These are phyloP conservation scores for Grifola frondosa DNA, from an alignment of 1,284 basidiomycete genomes.

Conservation along the genomic window DNA sequence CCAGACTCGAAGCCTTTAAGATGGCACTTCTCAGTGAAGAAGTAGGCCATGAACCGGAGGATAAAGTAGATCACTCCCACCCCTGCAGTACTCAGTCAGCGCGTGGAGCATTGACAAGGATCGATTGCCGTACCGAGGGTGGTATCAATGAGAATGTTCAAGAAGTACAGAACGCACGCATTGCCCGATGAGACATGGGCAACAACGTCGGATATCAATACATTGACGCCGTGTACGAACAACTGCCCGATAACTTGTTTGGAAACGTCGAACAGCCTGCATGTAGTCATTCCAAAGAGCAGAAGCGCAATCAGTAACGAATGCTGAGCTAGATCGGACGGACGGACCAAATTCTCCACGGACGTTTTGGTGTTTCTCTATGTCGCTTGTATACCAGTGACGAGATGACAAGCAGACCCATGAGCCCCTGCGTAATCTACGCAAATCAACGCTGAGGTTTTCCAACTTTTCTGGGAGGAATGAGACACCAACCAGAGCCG, in stretches of 20 bases:
- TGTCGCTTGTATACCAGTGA: conserved; percentile 90
- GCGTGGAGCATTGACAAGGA: conserved; percentile 1
- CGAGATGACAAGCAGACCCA: conserved; percentile 86
- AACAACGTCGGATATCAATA: conserved; percentile 73
- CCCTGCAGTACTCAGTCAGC: conserved; percentile 44
- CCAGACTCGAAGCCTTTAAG: conserved; percentile 85
- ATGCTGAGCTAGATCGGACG: not conserved
- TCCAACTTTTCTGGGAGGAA: not conserved
- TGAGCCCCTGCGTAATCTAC: conserved; percentile 77
- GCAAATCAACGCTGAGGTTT: not conserved
- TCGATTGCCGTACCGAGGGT: conserved; percentile 68
- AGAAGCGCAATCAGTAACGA: not conserved
- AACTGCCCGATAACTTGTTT: conserved; percentile 93
- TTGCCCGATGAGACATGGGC: conserved; percentile 72
- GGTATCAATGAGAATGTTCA: conserved; percentile 94
- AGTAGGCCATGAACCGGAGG: conserved; percentile 67
- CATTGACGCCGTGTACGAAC: conserved; percentile 86
- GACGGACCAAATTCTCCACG: conserved; percentile 89
- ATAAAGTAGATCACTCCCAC: conserved; percentile 83
- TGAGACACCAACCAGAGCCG: conserved; percentile 62
- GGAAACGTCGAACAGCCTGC: conserved; percentile 83
- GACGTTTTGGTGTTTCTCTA: conserved; percentile 79
- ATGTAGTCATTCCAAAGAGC: not conserved
- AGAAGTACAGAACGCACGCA: conserved; percentile 90
- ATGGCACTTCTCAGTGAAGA: conserved; percentile 65